Conservation (phyloP, 116 monocot species). For the Thalassia testudinum region DNA sequence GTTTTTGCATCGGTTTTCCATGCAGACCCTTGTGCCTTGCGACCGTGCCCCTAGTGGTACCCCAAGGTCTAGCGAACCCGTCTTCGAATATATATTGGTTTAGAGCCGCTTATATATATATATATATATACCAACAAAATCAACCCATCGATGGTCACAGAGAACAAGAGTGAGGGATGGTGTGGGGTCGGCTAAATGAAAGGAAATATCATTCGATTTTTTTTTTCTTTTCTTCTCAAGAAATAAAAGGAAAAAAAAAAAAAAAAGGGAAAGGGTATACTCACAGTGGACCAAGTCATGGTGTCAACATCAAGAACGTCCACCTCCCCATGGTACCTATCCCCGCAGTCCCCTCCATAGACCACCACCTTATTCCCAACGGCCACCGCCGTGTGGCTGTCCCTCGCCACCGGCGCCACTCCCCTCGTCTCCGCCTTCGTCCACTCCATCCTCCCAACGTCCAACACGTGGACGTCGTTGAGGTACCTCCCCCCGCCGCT, state of each 20-base stretch:
- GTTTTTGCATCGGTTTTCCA: no score
- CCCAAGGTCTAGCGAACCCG: no score
- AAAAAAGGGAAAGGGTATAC: not conserved
- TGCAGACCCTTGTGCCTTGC: no score
- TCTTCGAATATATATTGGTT: no score
- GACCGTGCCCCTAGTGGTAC: no score
- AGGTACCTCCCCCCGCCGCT: conserved; percentile 53
- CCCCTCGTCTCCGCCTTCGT: conserved; percentile 55
- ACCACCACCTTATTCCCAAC: conserved; percentile 48
- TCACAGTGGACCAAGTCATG: conserved; percentile 79
- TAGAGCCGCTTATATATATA: no score
- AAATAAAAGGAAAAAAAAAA: not conserved
- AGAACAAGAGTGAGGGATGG: no score
- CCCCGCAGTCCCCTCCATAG: conserved; percentile 93
- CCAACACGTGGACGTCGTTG: conserved; percentile 78
- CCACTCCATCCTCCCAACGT: conserved; percentile 69
- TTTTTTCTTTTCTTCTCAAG: no score
- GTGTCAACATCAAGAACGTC: conserved; percentile 71
- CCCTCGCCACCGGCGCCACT: conserved; percentile 53
- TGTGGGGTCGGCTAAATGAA: no score
- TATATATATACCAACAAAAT: no score
- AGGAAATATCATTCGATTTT: no score
- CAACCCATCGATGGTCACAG: no score
- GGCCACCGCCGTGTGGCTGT: conserved; percentile 72
- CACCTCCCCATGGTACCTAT: conserved; percentile 81